phyloP scores from a whole-genome alignment of 495 filamentous ascomycete species.

The Penicillium dipodomyicola region DNA sequence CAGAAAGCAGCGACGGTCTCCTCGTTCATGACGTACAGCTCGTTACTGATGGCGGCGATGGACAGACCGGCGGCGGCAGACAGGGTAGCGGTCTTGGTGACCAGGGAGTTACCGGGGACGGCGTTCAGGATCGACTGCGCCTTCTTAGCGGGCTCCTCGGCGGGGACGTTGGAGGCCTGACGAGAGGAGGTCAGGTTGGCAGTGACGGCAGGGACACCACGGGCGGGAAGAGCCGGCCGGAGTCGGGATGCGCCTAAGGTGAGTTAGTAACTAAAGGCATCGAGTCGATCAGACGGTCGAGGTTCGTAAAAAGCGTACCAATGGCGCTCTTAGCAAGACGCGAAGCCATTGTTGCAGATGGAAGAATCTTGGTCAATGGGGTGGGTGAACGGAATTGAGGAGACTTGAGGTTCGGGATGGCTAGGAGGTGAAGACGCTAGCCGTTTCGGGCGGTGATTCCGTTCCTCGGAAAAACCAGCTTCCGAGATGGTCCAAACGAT shows the following conservation, averaged over 20 bases:
- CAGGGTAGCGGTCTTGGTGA: constrained; percentile 94
- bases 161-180: constrained; percentile 70
- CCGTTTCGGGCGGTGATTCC: constrained; percentile 66
- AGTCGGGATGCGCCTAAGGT: constrained; percentile 80
- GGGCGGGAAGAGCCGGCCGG: constrained; percentile 68
- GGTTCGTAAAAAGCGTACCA: constrained; percentile 57
- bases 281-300: constrained; percentile 8
- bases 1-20: constrained; percentile 90
- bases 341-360: constrained; percentile 79
- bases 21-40: constrained; percentile 99
- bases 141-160: constrained; percentile 85
- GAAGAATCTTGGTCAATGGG: constrained; percentile 35
- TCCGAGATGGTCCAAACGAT: constrained; percentile 39
- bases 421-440: constrained; percentile 84
- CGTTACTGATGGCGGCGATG: constrained; percentile 96
- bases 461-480: constrained; percentile 43
- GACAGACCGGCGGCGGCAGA: constrained; percentile 88
- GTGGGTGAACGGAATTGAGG: constrained; percentile 47
- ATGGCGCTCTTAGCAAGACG: constrained; percentile 87
- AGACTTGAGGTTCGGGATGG: constrained; percentile 57
- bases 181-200: constrained; percentile 62
- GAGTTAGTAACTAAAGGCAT: constrained; percentile 28
- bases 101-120: constrained; percentile 76
- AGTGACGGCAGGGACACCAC: constrained; percentile 66
- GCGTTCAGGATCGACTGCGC: constrained; percentile 92